Percentiles rank a stretch among this genome's conserved stretches.
Conservation (phyloP, 2,329 filamentous ascomycete genomes). For the Tolypocladium cylindrosporum region DNA sequence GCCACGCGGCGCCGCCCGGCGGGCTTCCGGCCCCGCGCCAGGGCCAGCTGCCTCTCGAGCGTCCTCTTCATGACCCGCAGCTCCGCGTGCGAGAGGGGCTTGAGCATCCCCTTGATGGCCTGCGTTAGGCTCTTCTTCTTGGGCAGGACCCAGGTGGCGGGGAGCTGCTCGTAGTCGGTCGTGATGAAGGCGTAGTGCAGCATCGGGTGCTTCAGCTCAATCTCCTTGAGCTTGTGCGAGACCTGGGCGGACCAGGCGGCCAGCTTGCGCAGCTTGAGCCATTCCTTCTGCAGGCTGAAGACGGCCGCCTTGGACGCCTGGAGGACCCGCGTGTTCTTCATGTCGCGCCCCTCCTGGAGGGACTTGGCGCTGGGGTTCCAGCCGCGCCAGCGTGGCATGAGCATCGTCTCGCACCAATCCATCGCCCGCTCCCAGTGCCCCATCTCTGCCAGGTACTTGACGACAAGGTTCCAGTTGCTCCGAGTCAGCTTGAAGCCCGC, state of each 20-base stretch:
- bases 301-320: conserved; percentile 29
- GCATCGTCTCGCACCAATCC: conserved; percentile 58
- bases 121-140: conserved; percentile 14
- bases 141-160: conserved; percentile 13
- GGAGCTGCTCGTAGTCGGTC: conserved; percentile 17
- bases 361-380: conserved; percentile 38
- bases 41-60: conserved; percentile 9
- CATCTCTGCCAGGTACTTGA: conserved; percentile 55
- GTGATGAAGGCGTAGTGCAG: conserved; percentile 30
- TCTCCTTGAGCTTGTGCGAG: conserved; percentile 25
- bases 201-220: conserved; percentile 29
- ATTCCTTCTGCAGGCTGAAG: conserved; percentile 37
- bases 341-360: conserved; percentile 24
- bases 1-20: not conserved
- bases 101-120: conserved; percentile 18
- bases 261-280: conserved; percentile 37
- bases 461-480: conserved; percentile 70
- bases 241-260: conserved; percentile 38
- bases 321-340: conserved; percentile 23
- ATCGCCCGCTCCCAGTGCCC: conserved; percentile 59
- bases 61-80: conserved; percentile 13
- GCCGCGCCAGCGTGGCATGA: conserved; percentile 72
- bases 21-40: not conserved
- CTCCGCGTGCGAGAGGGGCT: conserved; percentile 18
- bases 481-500: conserved; percentile 67